phyloP scores from a whole-genome alignment of 441 rosid species.

The Breynia disticha region DNA sequence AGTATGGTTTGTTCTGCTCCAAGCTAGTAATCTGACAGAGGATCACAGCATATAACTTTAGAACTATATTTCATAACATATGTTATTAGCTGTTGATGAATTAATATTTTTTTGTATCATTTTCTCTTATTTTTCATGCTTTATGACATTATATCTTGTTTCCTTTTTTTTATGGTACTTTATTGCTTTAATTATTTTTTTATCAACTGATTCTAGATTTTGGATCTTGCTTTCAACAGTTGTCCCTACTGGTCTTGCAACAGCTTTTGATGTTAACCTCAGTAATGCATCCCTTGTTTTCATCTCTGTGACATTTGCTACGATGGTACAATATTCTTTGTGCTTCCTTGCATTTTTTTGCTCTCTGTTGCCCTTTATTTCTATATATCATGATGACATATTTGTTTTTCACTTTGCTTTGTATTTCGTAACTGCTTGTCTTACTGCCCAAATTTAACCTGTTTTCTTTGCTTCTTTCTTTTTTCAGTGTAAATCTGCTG shows the following conservation, averaged over 20 bases:
- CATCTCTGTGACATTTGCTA: constrained; percentile 97
- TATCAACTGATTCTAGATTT: constrained; percentile 70
- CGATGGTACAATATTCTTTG: constrained; percentile 59
- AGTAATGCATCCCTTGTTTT: constrained; percentile 96
- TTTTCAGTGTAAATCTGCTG: constrained; percentile 96
- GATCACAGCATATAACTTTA: no score
- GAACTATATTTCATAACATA: no score
- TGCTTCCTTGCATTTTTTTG: constrained; percentile 1
- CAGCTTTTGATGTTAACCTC: constrained; percentile 94
- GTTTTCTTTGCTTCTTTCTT: constrained; percentile 4
- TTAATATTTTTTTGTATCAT: no score
- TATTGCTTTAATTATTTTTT: constrained; percentile 37
- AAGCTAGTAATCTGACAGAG: no score
- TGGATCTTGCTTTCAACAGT: constrained; percentile 90
- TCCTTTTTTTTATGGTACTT: constrained; percentile 7
- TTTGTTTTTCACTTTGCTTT: no score
- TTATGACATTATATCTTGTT: neutral
- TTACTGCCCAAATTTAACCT: constrained; percentile 7
- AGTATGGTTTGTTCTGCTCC: no score
- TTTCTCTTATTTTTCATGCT: neutral
- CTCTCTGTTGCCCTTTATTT: constrained; percentile 10
- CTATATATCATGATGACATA: neutral
- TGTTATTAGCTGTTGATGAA: no score
- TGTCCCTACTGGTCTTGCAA: constrained; percentile 94
- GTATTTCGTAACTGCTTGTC: constrained; percentile 11